A percentile compares a stretch with the other conserved stretches of the same genome.
These are phyloP conservation scores for Suillus subaureus DNA, from an alignment of 768 basidiomycete species.

Conservation along the genomic window DNA sequence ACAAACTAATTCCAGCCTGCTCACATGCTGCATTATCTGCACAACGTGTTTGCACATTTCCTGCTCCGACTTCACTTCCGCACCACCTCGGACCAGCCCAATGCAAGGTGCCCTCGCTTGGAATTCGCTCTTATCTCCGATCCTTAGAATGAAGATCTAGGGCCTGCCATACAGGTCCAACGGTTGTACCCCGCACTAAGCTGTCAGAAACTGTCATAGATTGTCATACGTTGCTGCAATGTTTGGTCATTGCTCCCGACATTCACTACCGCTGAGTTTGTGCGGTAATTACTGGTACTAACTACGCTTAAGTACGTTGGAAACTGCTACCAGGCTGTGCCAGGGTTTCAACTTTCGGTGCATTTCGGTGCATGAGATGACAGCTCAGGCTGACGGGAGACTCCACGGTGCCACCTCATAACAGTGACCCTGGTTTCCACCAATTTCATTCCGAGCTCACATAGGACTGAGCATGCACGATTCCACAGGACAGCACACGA, in stretches of 20 bases:
- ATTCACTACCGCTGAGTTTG: neutral
- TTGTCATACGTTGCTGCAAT: neutral
- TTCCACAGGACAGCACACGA: neutral
- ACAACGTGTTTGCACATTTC: neutral
- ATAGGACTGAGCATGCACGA: neutral
- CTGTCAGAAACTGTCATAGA: neutral
- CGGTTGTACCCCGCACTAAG: neutral
- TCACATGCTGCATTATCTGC: neutral
- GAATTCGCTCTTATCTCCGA: neutral
- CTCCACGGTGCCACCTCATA: neutral
- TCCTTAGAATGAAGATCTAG: neutral
- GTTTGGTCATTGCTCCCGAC: neutral
- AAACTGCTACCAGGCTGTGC: neutral
- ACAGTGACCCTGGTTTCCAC: neutral
- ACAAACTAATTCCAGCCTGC: neutral
- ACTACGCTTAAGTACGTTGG: neutral
- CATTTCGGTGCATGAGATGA: neutral
- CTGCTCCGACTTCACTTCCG: neutral
- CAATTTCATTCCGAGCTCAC: neutral
- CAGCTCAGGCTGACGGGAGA: neutral
- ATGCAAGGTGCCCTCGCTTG: neutral
- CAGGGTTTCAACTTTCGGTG: neutral
- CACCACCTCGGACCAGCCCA: neutral
- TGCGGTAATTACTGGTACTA: no score
- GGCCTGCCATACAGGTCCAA: neutral